Conservation (phyloP, 2,329 filamentous ascomycete species). For the Pyrenophora teres region DNA sequence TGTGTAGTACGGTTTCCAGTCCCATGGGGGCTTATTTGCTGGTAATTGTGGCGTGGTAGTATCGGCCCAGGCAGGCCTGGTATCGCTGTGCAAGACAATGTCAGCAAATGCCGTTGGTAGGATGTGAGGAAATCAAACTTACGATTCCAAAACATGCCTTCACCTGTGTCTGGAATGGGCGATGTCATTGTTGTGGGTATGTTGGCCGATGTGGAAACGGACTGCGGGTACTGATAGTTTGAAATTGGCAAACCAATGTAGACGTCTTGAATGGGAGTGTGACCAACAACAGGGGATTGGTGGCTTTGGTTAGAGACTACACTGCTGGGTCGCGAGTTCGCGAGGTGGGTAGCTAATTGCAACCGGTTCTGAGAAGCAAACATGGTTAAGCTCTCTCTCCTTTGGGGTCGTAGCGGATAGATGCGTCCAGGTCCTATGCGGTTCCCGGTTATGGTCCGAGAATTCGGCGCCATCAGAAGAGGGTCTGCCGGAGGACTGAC, state of each 20-base stretch:
- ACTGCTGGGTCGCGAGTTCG: slow-evolving; percentile 18
- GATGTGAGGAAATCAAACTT: background rate
- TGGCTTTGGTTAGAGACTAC: slow-evolving; percentile 22
- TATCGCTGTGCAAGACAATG: slow-evolving; percentile 29
- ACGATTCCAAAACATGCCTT: slow-evolving; percentile 44
- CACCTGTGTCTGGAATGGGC: slow-evolving; percentile 18
- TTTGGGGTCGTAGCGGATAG: slow-evolving; percentile 5
- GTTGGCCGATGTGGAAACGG: slow-evolving; percentile 18
- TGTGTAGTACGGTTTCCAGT: slow-evolving; percentile 39
- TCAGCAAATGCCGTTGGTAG: background rate
- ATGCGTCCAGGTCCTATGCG: slow-evolving; percentile 12
- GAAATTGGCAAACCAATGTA: slow-evolving; percentile 19
- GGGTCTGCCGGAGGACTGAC: slow-evolving; percentile 30
- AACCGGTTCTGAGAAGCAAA: slow-evolving; percentile 27
- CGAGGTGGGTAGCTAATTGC: slow-evolving; percentile 23
- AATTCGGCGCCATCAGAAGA: slow-evolving; percentile 22
- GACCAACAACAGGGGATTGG: slow-evolving; percentile 19
- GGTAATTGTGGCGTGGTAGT: slow-evolving; percentile 32
- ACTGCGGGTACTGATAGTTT: slow-evolving; percentile 24
- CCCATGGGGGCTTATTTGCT: slow-evolving; percentile 43
- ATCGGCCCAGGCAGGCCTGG: slow-evolving; percentile 48
- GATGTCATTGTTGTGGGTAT: slow-evolving; percentile 19
- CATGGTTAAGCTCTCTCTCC: slow-evolving; percentile 40
- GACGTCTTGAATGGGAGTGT: slow-evolving; percentile 13
- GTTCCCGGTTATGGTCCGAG: slow-evolving; percentile 14